Evolutionary conservation across 495 filamentous ascomycete species (phyloP), one percentile per base, ranked within the genome.

Genomic region (Aspergillus hancockii): DNA sequence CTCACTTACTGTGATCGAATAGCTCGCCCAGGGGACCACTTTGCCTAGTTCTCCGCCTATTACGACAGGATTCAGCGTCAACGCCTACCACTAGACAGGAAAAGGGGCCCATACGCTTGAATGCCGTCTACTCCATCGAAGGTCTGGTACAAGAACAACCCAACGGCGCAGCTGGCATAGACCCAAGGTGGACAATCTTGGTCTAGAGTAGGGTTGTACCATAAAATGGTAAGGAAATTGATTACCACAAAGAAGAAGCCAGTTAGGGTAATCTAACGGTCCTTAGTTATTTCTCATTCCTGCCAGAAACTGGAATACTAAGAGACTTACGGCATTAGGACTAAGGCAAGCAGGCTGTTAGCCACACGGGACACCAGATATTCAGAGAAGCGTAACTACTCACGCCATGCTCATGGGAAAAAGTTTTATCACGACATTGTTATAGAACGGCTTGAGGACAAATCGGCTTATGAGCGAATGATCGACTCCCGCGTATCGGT

Each of bases 401-500:
- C 65, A 89, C 79, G 94, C 94, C 94, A 98, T 98, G 68, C 74
- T 89, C 87, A 95, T 89, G 43, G 94, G 94, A 71, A 98, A 97
- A 73, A 86, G 89, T 52, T 91, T 82, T 76, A 98, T 97, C 65
- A 94, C 95, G 61, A 91, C 79, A 76, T 96, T 89, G 73, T 85
- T 96, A 79, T 98, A 98, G 76, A 97, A 98, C 21, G 94, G 94
- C 80, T 98, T 98, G 61, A 98, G 79, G 59, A 97, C 81, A 74
- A 96, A 97, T 60, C 83, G 85, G 64, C 95, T 98, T 43, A 91
- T 77, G 54, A 97, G 79, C 52, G 91, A 96, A 73, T 89, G 89
- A 76, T 98, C 94, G 64, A 97, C 88, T 41, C 84, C 85, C 19
- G 88, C 89, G 81, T 98, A 98, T 71, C 93, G 90, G 82, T 98